These are phyloP conservation scores for Cyamopsis tetragonoloba DNA, from an alignment of 306 rosid species.

Conservation along the genomic window DNA sequence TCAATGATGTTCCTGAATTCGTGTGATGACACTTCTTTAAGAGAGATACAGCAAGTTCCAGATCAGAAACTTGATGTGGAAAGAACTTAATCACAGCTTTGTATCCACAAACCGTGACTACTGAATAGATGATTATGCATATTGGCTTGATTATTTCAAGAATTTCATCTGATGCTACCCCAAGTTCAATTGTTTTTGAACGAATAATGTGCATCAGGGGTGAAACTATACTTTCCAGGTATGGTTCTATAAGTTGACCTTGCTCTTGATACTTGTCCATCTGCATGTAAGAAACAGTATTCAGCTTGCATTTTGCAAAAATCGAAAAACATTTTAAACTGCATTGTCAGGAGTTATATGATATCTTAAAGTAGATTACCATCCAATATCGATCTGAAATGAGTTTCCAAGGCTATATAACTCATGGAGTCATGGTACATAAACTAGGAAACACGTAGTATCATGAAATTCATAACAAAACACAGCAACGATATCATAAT, in stretches of 20 bases:
- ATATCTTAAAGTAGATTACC: not conserved
- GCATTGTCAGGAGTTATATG: not conserved
- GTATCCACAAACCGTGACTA: constrained; percentile 86
- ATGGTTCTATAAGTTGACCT: constrained; percentile 91
- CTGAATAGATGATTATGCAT: constrained; percentile 66
- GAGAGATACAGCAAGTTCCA: constrained; percentile 89
- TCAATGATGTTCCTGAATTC: constrained; percentile 49
- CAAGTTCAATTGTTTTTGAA: constrained; percentile 61
- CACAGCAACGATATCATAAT: too few species aligned
- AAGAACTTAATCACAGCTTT: constrained; percentile 84
- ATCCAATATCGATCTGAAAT: not conserved
- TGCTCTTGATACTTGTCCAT: constrained; percentile 97
- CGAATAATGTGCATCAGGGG: constrained; percentile 79
- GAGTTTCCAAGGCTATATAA: not conserved
- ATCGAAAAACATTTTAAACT: not conserved
- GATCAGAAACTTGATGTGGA: constrained; percentile 95
- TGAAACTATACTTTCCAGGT: constrained; percentile 78
- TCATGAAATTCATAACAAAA: not conserved
- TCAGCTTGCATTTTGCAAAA: not conserved
- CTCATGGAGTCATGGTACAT: not conserved
- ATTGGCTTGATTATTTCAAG: constrained; percentile 75
- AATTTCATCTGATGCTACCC: constrained; percentile 52
- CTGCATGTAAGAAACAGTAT: constrained; percentile 39
- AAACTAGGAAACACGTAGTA: not conserved
- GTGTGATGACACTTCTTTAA: constrained; percentile 66